Conservation (phyloP, 345 rosid genomes). For the Citrus inodora region DNA sequence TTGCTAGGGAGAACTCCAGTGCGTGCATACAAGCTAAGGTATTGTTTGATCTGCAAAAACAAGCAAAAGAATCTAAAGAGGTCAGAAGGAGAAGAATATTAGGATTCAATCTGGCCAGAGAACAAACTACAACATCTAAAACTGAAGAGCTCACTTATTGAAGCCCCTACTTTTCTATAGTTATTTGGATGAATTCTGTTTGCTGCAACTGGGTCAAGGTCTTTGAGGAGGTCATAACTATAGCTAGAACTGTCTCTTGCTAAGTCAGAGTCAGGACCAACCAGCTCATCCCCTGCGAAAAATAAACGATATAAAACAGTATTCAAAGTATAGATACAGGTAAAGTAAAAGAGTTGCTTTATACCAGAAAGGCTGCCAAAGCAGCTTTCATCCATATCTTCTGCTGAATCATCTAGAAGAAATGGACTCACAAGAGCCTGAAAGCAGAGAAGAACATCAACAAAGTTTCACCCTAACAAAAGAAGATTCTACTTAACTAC, state of each 20-base stretch:
- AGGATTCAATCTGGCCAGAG: neutral
- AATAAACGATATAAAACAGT: neutral
- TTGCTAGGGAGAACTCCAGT: conserved; percentile 73
- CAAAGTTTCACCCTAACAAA: neutral
- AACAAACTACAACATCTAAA: neutral
- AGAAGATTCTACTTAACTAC: neutral
- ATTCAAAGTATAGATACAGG: conserved; percentile 1
- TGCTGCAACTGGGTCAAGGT: conserved; percentile 87
- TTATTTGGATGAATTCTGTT: conserved; percentile 91
- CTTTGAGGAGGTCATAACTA: conserved; percentile 62
- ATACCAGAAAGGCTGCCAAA: conserved; percentile 46
- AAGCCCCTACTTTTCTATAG: conserved; percentile 59
- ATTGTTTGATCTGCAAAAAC: conserved; percentile 68
- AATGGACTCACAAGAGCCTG: conserved; percentile 87
- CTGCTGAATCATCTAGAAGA: conserved; percentile 65
- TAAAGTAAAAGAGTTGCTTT: neutral
- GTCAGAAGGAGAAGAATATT: neutral
- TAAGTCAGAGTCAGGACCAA: conserved; percentile 25
- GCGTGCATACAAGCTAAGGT: conserved; percentile 61
- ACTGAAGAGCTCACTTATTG: neutral
- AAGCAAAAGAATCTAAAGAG: conserved; percentile 16
- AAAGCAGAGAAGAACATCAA: neutral
- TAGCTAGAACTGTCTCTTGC: conserved; percentile 24
- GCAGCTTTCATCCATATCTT: conserved; percentile 30
- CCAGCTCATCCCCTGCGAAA: conserved; percentile 36